Evolutionary conservation across 2,329 filamentous ascomycete genomes (phyloP).

Genomic region (Graphiopsis chlorocephala): DNA sequence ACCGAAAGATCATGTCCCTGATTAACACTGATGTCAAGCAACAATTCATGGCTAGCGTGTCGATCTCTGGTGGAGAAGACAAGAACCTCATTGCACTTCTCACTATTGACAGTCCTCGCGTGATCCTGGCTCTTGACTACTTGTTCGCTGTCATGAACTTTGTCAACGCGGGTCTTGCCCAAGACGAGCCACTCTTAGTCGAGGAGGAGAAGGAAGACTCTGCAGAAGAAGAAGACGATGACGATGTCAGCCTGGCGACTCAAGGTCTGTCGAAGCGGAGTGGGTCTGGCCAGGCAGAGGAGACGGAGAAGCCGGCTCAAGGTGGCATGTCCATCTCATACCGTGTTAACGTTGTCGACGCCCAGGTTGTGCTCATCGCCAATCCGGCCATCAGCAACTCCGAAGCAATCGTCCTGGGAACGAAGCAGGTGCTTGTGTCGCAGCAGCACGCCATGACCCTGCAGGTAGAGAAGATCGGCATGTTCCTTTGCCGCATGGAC

Average conservation of each 20-base stretch:
- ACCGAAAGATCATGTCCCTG: constrained; percentile 95
- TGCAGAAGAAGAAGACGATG: constrained; percentile 44
- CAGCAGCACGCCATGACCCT: constrained; percentile 92
- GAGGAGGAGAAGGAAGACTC: constrained; percentile 57
- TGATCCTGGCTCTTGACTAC: constrained; percentile 96
- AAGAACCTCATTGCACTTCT: constrained; percentile 84
- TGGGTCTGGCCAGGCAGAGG: constrained; percentile 22
- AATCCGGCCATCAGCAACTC: constrained; percentile 87
- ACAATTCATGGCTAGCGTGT: constrained; percentile 96
- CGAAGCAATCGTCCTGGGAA: constrained; percentile 91
- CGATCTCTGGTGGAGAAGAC: constrained; percentile 81
- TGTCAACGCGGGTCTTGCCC: constrained; percentile 64
- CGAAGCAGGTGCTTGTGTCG: constrained; percentile 87
- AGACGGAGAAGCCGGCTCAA: constrained; percentile 23
- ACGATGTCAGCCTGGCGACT: constrained; percentile 44
- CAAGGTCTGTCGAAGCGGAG: constrained; percentile 28
- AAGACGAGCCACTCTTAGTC: constrained; percentile 55
- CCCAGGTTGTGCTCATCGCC: constrained; percentile 92
- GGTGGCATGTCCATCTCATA: constrained; percentile 74
- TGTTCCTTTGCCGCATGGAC: constrained; percentile 99
- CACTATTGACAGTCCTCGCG: constrained; percentile 87
- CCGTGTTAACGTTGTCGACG: constrained; percentile 90
- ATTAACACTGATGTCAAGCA: constrained; percentile 89
- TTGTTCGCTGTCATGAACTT: constrained; percentile 86
- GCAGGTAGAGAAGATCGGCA: constrained; percentile 89